Percentiles rank a stretch among this genome's conserved stretches.
Conservation (phyloP, 2,329 filamentous ascomycete species). For the Penicillium sp. region DNA sequence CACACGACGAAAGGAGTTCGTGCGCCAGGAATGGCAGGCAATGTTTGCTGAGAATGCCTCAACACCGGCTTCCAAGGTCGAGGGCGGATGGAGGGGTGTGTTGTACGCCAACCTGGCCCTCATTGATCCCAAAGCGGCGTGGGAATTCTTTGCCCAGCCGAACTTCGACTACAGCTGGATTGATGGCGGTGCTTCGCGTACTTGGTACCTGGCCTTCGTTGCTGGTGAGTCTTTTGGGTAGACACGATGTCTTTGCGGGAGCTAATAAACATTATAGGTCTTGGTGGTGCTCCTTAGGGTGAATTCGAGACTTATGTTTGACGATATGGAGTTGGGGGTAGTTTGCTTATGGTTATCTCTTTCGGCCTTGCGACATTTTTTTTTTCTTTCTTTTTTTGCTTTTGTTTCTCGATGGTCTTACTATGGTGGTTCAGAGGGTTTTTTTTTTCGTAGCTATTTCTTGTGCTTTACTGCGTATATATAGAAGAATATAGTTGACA, state of each 20-base stretch:
- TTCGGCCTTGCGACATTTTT: neutral
- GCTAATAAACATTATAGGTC: neutral
- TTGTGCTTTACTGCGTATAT: neutral
- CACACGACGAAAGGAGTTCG: constrained; percentile 60
- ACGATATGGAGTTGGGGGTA: neutral
- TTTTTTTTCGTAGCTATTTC: neutral
- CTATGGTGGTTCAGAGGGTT: neutral
- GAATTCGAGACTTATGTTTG: neutral
- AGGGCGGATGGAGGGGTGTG: constrained; percentile 76
- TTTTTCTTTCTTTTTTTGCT: too few species aligned
- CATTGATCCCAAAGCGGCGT: constrained; percentile 61
- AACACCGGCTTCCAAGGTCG: constrained; percentile 47
- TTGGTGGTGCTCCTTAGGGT: constrained; percentile 7
- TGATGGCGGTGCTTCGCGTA: constrained; percentile 70
- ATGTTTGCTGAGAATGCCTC: constrained; percentile 64
- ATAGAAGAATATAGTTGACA: neutral
- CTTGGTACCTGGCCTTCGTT: constrained; percentile 74
- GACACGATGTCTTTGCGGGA: neutral
- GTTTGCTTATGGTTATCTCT: neutral
- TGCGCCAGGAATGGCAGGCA: constrained; percentile 70
- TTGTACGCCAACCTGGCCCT: constrained; percentile 74
- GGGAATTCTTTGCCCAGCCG: constrained; percentile 61
- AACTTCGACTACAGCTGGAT: constrained; percentile 58
- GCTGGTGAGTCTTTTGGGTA: constrained; percentile 48
- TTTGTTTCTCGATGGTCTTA: neutral